These are phyloP conservation scores for Nicotiana rustica DNA, from an alignment of 305 asterid species.

Conservation along the genomic window DNA sequence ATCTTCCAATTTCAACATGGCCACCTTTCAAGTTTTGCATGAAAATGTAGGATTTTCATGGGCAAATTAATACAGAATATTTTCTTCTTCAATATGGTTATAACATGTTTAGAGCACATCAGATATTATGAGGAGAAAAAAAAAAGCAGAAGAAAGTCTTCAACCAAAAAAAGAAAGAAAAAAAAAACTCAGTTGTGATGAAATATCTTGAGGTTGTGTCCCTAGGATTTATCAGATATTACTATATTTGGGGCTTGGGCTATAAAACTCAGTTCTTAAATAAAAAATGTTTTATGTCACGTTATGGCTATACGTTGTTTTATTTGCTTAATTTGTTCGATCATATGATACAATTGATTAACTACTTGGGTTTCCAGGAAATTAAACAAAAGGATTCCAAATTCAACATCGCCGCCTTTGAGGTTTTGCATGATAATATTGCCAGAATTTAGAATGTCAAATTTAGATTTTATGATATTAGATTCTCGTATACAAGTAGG, in stretches of 20 bases:
- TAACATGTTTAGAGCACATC: neutral
- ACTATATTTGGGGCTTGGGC: neutral
- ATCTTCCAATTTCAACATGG: neutral
- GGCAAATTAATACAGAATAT: conserved; percentile 6
- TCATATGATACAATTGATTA: neutral
- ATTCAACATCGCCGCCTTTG: neutral
- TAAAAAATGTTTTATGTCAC: neutral
- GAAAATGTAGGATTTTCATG: conserved; percentile 13
- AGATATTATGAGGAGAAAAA: neutral
- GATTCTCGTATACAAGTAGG: neutral
- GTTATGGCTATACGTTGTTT: neutral
- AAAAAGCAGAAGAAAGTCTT: neutral
- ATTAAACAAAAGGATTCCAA: neutral
- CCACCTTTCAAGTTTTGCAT: conserved; percentile 23
- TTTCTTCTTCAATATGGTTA: neutral
- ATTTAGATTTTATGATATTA: neutral
- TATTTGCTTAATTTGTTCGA: neutral
- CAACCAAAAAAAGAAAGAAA: no score
- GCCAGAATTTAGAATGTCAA: neutral
- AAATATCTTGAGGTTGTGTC: no score
- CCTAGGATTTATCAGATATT: neutral
- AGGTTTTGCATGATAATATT: neutral
- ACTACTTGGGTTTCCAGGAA: neutral
- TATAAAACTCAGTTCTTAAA: neutral
- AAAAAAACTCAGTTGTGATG: no score